phyloP scores from a whole-genome alignment of 2,329 filamentous ascomycete genomes.

The Podosphaera aphanis region DNA sequence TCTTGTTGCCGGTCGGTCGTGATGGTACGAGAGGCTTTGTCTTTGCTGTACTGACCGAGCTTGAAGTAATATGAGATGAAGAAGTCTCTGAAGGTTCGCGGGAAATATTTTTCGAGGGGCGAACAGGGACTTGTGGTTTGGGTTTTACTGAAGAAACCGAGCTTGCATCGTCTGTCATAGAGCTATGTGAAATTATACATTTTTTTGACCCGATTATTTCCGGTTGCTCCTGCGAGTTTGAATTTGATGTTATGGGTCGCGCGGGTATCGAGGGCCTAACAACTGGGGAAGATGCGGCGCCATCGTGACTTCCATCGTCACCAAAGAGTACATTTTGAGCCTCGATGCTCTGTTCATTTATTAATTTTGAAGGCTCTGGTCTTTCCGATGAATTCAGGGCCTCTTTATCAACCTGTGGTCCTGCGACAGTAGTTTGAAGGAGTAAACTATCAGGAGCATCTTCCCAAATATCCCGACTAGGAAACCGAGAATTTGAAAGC shows the following conservation, averaged over 20 bases:
- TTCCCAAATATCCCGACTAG: conserved; percentile 86
- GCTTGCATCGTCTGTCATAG: conserved; percentile 4
- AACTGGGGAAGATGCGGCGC: conserved; percentile 23
- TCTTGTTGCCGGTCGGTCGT: conserved; percentile 60
- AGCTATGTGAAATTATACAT: neutral
- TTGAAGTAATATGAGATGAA: conserved; percentile 9
- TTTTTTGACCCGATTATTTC: conserved; percentile 14
- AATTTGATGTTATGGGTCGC: conserved; percentile 22
- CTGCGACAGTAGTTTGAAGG: conserved; percentile 50
- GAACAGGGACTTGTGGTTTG: conserved; percentile 36
- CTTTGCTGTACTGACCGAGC: conserved; percentile 25
- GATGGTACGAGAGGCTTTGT: conserved; percentile 67
- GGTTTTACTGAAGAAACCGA: conserved; percentile 25
- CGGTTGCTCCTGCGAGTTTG: conserved; percentile 12
- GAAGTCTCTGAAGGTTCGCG: conserved; percentile 17
- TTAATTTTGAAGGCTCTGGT: conserved; percentile 14
- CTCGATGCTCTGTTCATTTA: conserved; percentile 12
- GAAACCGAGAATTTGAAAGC: conserved; percentile 39
- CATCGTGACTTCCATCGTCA: conserved; percentile 9
- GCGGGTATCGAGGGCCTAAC: conserved; percentile 30
- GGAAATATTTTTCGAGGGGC: conserved; percentile 32
- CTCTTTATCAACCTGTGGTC: conserved; percentile 23
- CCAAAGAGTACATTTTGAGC: conserved; percentile 7
- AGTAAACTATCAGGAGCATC: conserved; percentile 68
- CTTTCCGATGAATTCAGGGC: conserved; percentile 20